A percentile compares a stretch with the other conserved stretches of the same genome.
These are phyloP conservation scores for Fusarium sterilihyphosum DNA, from an alignment of 2,329 filamentous ascomycete genomes.

Conservation along the genomic window DNA sequence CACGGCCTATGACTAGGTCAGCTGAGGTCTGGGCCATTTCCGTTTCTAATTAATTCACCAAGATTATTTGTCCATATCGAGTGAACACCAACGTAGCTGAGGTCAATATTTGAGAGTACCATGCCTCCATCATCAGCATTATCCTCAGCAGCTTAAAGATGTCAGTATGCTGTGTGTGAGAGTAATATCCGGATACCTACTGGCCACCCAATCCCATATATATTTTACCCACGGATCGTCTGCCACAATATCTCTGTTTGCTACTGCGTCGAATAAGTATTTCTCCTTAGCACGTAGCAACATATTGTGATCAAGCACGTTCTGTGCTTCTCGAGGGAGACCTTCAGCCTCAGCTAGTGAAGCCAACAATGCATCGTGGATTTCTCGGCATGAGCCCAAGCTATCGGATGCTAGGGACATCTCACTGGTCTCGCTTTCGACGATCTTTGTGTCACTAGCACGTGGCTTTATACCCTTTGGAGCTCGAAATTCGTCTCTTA, in stretches of 20 bases:
- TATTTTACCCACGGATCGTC: constrained; percentile 81
- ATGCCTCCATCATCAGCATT: constrained; percentile 75
- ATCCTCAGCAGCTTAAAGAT: constrained; percentile 65
- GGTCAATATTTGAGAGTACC: constrained; percentile 72
- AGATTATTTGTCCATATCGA: constrained; percentile 78
- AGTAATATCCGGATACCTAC: constrained; percentile 54
- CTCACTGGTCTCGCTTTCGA: constrained; percentile 49
- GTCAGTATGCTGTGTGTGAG: background rate
- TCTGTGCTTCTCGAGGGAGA: constrained; percentile 62
- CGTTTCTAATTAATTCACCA: constrained; percentile 55
- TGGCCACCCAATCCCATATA: constrained; percentile 80
- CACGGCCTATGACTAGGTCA: constrained; percentile 54
- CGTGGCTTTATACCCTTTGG: constrained; percentile 41
- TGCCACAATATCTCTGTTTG: constrained; percentile 73
- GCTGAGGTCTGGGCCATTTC: background rate
- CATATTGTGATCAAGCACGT: constrained; percentile 66
- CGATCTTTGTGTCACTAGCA: constrained; percentile 38
- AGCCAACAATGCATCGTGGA: constrained; percentile 65
- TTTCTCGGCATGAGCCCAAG: constrained; percentile 61
- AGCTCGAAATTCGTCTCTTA: constrained; percentile 44
- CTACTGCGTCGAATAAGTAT: constrained; percentile 71
- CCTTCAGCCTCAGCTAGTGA: constrained; percentile 56
- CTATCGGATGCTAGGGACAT: constrained; percentile 52
- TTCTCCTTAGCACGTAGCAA: constrained; percentile 68
- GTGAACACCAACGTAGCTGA: constrained; percentile 79